A percentile compares a stretch with the other conserved stretches of the same genome.
Conservation (phyloP, 345 rosid species). For the Linum usitatissimum region DNA sequence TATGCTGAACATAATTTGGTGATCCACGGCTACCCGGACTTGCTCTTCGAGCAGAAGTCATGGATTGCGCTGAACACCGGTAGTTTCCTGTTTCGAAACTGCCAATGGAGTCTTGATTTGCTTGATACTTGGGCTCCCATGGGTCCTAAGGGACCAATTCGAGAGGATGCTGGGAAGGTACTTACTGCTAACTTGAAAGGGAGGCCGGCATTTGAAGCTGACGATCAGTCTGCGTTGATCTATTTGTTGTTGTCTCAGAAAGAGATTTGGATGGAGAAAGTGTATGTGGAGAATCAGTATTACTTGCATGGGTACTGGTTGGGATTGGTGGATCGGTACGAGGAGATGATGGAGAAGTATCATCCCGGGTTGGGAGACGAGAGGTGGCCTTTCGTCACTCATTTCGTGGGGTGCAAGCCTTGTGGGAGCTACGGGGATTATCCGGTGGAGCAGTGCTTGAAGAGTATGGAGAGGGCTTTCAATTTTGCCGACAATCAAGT, state of each 20-base stretch:
- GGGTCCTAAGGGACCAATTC: constrained; percentile 77
- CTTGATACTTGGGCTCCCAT: constrained; percentile 93
- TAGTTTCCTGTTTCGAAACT: constrained; percentile 80
- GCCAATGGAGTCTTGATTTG: constrained; percentile 90
- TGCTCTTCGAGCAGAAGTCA: constrained; percentile 69
- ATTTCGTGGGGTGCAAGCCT: constrained; percentile 91
- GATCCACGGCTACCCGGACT: constrained; percentile 83
- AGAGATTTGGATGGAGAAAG: constrained; percentile 78
- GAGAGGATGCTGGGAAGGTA: constrained; percentile 89
- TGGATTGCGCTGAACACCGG: constrained; percentile 98
- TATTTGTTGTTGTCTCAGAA: constrained; percentile 74
- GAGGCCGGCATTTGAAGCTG: constrained; percentile 83
- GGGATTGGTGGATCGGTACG: constrained; percentile 80
- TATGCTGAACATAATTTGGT: constrained; percentile 67
- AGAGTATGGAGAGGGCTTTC: constrained; percentile 91
- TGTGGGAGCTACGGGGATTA: constrained; percentile 97
- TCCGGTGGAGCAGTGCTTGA: constrained; percentile 73
- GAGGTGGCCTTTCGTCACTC: constrained; percentile 95
- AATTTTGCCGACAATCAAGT: constrained; percentile 94
- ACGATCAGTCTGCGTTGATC: constrained; percentile 90
- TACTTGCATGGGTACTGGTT: constrained; percentile 93
- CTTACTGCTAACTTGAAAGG: constrained; percentile 78
- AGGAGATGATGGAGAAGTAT: constrained; percentile 93
- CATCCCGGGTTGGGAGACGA: constrained; percentile 92
- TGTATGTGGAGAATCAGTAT: constrained; percentile 77